Evolutionary conservation across 2,329 filamentous ascomycete genomes (phyloP), one percentile per base, ranked within the genome.

Genomic region (Cordyceps tenuipes): DNA sequence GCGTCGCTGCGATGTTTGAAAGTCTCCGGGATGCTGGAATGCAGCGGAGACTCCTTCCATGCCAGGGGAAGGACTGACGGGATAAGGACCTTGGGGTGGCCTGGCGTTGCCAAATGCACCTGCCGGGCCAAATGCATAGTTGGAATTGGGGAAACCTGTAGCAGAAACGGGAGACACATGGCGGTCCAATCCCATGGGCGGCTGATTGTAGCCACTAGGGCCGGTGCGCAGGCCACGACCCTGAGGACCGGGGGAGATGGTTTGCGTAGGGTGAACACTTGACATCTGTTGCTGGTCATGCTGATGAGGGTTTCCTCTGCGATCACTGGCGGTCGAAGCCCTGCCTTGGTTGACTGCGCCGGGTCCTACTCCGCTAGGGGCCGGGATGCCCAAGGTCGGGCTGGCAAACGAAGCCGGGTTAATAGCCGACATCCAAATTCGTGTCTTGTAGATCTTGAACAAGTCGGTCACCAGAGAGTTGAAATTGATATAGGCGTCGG

Each of bases 371-470:
- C 83, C 83, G 63, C 84, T 86, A 1, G 87, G 85, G 2, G 86
- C 84, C 70, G 87, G 86, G 23, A 91, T 77, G 29, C 88, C 88
- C 53, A 90, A 78, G 3, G 85, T 85, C 19, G 89, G 88, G 63
- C 86, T 92, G 26, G 89, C 89, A 72, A 97, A 97, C 0, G 93
- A 97, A 5, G 93, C 94, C 8, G 94, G 94, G 71, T 99, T 99
- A 73, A 99, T 96, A 4, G 94, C 94, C 5, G 93, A 97, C 90
- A 99, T 96, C 94, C 94, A 99, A 68, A 99, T 99, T 67, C 95
- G 86, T 23, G 93, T 96, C 79, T 99, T 99, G 81, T 97, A 99
- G 63, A 97, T 93, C 76, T 97, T 97, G 82, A 97, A 99, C 13
- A 99, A 81, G 71, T 99, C 94, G 0, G 92, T 96, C 57, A 99